These are phyloP conservation scores for Magnusiomyces magnusii DNA, from an alignment of 1,139 yeast genomes.

Conservation along the genomic window DNA sequence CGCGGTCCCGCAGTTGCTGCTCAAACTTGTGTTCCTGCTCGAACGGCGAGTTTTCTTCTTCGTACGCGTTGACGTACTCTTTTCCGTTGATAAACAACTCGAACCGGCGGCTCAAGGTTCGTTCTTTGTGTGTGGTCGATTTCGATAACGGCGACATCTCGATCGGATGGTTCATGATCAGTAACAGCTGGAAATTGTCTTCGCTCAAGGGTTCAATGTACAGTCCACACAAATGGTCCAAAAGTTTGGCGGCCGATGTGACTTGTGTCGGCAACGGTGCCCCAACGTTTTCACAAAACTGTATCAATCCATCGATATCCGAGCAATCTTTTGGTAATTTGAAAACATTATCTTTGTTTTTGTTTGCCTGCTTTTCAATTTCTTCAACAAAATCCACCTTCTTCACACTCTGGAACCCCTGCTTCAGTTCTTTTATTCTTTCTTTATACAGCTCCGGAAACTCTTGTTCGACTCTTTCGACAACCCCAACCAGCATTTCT, in stretches of 20 bases:
- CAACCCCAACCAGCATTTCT: conserved; percentile 41
- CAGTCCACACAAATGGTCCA: conserved; percentile 56
- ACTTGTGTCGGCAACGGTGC: conserved; percentile 43
- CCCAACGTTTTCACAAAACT: conserved; percentile 42
- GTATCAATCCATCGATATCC: conserved; percentile 20
- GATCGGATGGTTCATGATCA: conserved; percentile 79
- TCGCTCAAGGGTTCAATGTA: conserved; percentile 59
- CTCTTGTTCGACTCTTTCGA: conserved; percentile 21
- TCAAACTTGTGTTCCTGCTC: conserved; percentile 55
- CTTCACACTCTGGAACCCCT: conserved; percentile 18
- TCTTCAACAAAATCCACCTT: conserved; percentile 45
- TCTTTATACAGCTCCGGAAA: conserved; percentile 1
- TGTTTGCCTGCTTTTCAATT: conserved; percentile 40
- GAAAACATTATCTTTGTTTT: not conserved
- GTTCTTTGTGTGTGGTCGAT: conserved; percentile 30
- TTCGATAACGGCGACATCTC: conserved; percentile 85
- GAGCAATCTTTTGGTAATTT: conserved; percentile 37
- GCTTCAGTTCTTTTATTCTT: conserved; percentile 10
- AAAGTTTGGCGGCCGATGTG: conserved; percentile 45
- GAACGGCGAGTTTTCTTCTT: conserved; percentile 87
- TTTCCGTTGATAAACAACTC: conserved; percentile 75
- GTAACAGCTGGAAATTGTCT: conserved; percentile 44
- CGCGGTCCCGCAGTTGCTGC: conserved; percentile 45
- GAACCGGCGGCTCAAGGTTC: conserved; percentile 48
- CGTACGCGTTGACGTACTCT: conserved; percentile 91